Evolutionary conservation across 768 basidiomycete species (phyloP).

Genomic region (Mycena chlorophos): DNA sequence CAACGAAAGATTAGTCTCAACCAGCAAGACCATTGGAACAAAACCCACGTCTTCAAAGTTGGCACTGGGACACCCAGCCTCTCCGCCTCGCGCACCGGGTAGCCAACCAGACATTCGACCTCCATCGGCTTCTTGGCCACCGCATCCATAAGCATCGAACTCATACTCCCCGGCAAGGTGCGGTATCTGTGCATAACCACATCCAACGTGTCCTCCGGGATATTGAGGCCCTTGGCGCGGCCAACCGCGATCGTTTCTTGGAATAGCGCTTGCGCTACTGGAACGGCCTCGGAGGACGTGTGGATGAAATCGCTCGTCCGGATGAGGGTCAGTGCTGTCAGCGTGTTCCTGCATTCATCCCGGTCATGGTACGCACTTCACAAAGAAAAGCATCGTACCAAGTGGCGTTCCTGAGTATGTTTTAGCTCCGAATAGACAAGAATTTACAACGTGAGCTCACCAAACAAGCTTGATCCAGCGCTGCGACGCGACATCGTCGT

Average conservation of each 20-base stretch:
- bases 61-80: slow-evolving; percentile 3
- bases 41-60: slow-evolving; percentile 3
- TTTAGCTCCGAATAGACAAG: not conserved
- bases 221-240: slow-evolving; percentile 4
- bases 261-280: slow-evolving; percentile 6
- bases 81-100: slow-evolving; percentile 4
- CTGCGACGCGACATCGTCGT: slow-evolving; percentile 7
- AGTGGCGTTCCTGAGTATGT: slow-evolving; percentile 9
- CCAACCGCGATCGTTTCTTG: slow-evolving; percentile 7
- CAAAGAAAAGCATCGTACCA: not conserved
- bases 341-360: slow-evolving; percentile 3
- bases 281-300: slow-evolving; percentile 1
- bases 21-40: not conserved
- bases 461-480: slow-evolving; percentile 14
- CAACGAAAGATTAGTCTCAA: not conserved
- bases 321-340: slow-evolving; percentile 11
- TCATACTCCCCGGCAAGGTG: slow-evolving; percentile 2
- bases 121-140: slow-evolving; percentile 8
- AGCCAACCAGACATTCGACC: slow-evolving; percentile 7
- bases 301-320: slow-evolving; percentile 10
- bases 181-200: slow-evolving; percentile 6
- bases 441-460: not conserved
- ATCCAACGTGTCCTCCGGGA: slow-evolving; percentile 10
- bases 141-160: slow-evolving; percentile 13
- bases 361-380: not conserved